Evolutionary conservation across 257 asterid genomes (phyloP).

Genomic region (Jacaranda copaia): DNA sequence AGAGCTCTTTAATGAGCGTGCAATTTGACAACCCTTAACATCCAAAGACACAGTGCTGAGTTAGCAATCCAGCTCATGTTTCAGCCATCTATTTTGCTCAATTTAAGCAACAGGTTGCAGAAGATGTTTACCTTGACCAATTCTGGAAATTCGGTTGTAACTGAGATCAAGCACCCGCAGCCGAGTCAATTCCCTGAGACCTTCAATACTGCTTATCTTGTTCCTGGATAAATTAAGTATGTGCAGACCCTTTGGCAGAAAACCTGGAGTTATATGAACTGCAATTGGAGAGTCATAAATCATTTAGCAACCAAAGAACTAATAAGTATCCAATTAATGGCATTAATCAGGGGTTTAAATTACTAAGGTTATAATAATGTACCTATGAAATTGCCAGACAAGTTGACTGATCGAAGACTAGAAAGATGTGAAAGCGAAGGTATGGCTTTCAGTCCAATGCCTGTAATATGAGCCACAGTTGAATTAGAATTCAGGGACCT

Average conservation of each 20-base stretch:
- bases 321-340: neutral
- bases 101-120: neutral
- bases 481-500: slow-evolving; percentile 74
- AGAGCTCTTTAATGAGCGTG: slow-evolving; percentile 72
- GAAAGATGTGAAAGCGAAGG: slow-evolving; percentile 64
- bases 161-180: slow-evolving; percentile 86
- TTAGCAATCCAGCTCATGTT: slow-evolving; percentile 18
- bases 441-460: slow-evolving; percentile 64
- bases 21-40: slow-evolving; percentile 71
- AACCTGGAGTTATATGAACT: slow-evolving; percentile 76
- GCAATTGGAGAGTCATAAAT: slow-evolving; percentile 39
- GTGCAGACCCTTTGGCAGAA: slow-evolving; percentile 88
- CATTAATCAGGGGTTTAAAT: neutral
- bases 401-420: slow-evolving; percentile 77
- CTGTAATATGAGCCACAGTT: slow-evolving; percentile 76
- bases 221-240: slow-evolving; percentile 76
- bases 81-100: neutral
- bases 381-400: slow-evolving; percentile 84
- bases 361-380: neutral
- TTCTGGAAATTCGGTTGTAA: slow-evolving; percentile 77
- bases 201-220: slow-evolving; percentile 77
- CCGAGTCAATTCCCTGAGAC: slow-evolving; percentile 77
- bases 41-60: slow-evolving; percentile 16
- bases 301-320: neutral
- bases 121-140: slow-evolving; percentile 71